Conservation (phyloP, 495 filamentous ascomycete species). For the Aspergillus saccharolyticus region DNA sequence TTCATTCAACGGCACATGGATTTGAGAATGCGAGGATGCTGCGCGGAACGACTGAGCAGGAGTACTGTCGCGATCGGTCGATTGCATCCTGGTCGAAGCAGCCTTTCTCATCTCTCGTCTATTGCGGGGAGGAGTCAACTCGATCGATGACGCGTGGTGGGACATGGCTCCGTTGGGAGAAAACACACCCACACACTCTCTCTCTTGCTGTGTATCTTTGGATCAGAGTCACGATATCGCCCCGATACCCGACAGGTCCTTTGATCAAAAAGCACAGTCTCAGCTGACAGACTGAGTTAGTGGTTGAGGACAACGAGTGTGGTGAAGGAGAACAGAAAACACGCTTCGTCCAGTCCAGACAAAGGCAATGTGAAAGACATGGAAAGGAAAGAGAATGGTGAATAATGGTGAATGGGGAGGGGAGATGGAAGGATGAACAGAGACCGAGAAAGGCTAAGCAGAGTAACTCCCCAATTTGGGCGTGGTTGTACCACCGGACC, state of each 20-base stretch:
- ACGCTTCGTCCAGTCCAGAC: not conserved
- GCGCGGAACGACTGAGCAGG: slow-evolving; percentile 9
- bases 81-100: slow-evolving; percentile 7
- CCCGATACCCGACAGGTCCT: no score
- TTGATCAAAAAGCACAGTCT: not conserved
- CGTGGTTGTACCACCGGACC: not conserved
- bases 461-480: not conserved
- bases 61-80: slow-evolving; percentile 27
- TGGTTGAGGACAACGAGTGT: not conserved
- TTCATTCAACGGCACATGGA: slow-evolving; percentile 4
- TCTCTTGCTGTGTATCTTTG: not conserved
- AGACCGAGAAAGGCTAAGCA: not conserved
- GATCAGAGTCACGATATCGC: not conserved
- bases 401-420: no score
- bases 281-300: not conserved
- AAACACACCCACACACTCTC: not conserved
- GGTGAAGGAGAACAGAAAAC: not conserved
- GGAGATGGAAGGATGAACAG: not conserved
- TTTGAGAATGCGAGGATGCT: slow-evolving; percentile 13
- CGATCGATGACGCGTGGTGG: not conserved
- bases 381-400: not conserved
- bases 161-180: not conserved
- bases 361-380: not conserved
- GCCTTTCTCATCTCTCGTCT: not conserved
- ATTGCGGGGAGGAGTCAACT: not conserved